Conservation (phyloP, 2,329 filamentous ascomycete genomes). For the Myriangium duriaei region DNA sequence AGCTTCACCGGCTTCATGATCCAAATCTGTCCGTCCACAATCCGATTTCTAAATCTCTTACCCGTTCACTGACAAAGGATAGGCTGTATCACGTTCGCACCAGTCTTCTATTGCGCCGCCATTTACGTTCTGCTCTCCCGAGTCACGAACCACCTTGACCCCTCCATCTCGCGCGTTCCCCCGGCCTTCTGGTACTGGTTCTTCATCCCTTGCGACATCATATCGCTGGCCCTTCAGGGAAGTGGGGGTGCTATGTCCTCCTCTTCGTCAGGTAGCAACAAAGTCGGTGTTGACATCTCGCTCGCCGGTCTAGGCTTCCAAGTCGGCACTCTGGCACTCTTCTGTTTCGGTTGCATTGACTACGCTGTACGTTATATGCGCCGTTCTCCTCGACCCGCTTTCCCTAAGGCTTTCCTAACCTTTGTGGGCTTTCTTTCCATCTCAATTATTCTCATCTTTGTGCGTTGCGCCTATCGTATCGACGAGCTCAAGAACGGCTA, state of each 20-base stretch:
- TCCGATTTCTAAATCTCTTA: background rate
- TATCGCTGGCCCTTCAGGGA: constrained; percentile 49
- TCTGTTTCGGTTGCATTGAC: constrained; percentile 39
- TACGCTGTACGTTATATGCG: constrained; percentile 26
- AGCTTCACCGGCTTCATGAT: constrained; percentile 30
- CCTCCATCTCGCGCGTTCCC: constrained; percentile 13
- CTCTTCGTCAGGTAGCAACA: constrained; percentile 17
- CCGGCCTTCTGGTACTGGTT: constrained; percentile 17
- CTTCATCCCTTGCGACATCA: constrained; percentile 52
- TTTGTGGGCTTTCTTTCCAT: constrained; percentile 44
- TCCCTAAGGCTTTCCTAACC: constrained; percentile 32
- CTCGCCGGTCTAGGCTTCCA: constrained; percentile 52
- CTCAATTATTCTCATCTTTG: constrained; percentile 49
- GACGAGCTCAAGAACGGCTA: constrained; percentile 53
- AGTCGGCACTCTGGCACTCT: constrained; percentile 44
- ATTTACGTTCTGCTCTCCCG: constrained; percentile 47
- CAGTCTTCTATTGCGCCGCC: constrained; percentile 51
- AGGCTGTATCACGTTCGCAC: constrained; percentile 49
- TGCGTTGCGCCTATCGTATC: constrained; percentile 50
- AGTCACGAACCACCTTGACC: constrained; percentile 13
- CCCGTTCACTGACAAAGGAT: constrained; percentile 22
- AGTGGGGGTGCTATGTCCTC: constrained; percentile 37
- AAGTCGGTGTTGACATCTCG: constrained; percentile 48
- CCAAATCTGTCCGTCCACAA: constrained; percentile 18
- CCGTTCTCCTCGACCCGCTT: background rate